Base-by-base conservation (phyloP, 108 stramenopile species). In the Cafeteria roenbergensis region DNA sequence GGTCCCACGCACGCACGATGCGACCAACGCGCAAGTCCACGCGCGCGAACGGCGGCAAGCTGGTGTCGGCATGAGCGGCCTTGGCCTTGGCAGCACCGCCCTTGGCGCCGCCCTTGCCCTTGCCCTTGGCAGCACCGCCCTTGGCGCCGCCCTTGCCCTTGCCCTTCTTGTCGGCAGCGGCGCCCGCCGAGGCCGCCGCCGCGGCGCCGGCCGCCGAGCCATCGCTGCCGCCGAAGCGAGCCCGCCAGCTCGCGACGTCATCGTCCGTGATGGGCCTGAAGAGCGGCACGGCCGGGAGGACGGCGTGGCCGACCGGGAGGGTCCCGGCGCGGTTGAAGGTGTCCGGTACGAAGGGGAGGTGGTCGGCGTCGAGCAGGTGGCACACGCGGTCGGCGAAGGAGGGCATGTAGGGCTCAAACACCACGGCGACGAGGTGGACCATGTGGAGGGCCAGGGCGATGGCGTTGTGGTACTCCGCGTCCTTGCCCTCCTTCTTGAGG, bases 1-100 rank as follows among this genome's bases (percentile, higher is more conserved):
- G 97, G 52, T 87, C 79, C 94, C 95, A 95, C 34, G 90, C 93
- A 67, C 85, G 87, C 48, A 68, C 81, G 60, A 95, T 85, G 14
- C 72, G 68, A 29, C 94, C 94, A 4, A 92, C 91, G 55, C 90
- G 80, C 67, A 95, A 87, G 63, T 92, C 91, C 20, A 95, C 71
- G 53, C 55, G 51, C 32, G 69, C 50, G 36, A 72, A n/a, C 21
- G 51, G 32, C 28, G 67, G 33, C 24, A 22, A 50, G 32, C 70
- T 50, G 29, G 28, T 68, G 62, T 61, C 68, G 25, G 61, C 62
- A 12, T n/a, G 35, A 12, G 21, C 69, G 21, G 58, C 25, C 1
- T 62, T 35, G 0, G 37, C 24, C 66, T 67, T 63, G 17, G 12
- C 34, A 14, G 17, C 54, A 14, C 27, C 56, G 1, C 42, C 42